Evolutionary conservation across 371 early-diverging fungal genomes (phyloP), one percentile per base, ranked within the genome.

Genomic region (Mucor saturninus): DNA sequence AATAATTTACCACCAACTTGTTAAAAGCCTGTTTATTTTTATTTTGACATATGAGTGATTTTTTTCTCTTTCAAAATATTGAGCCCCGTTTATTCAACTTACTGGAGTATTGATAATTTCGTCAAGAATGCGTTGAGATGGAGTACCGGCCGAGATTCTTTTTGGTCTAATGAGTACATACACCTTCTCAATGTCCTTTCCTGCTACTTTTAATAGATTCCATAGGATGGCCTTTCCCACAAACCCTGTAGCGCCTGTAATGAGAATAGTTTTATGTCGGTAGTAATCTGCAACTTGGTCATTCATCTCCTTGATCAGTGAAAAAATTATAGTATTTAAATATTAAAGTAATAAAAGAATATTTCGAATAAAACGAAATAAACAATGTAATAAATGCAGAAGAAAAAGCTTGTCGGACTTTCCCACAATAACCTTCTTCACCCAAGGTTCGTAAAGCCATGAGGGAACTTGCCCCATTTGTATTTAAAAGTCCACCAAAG

Each of bases 221-320:
- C 81, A 80, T n/a, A 85, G 67, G 38, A 85, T 71, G 3, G 76
- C 72, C 64, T 83, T 85, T 42, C 85, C 85, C 14, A 83, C 80
- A 62, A 83, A 83, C 7, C 83, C 85, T 1, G 85, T 85, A 0
- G 80, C 78, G 1, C 85, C 85, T 5, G 85, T 85, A 39, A 85
- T 51, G 15, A 85, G 75, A 49, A 85, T 40, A 29, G 67, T 65
- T 32, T 72, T 65, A 38, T 61, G 49, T 28, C 50, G 53, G 54
- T 74, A 66, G 59, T 69, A 67, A 10, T 70, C 62, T 56, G 42
- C 43, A 26, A 52, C 43, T 59, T 9, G 7, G 9, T 50, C 13
- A 50, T 8, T 35, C 8, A 4, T 28, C 31, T 29, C 31, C 21
- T 30, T 50, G 13, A 50, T 50, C 21, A 13, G 14, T 42, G n/a